Evolutionary conservation across 1,284 basidiomycete species (phyloP), one percentile per base, ranked within the genome.

Genomic region (Takashimella koratensis): DNA sequence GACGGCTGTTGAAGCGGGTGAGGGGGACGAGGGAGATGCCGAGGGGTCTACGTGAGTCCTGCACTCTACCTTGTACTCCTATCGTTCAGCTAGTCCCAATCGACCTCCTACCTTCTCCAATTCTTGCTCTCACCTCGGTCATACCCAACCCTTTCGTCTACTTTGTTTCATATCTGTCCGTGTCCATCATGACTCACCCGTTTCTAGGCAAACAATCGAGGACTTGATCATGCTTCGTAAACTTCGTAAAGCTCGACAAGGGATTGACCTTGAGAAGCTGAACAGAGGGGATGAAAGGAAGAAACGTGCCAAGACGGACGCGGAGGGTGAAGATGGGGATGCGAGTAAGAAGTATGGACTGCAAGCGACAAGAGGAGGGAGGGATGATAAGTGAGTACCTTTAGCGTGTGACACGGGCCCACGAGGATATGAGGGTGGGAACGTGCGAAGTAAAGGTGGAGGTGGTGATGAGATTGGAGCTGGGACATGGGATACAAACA

Each of bases 161-260:
- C 16, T 36, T 36, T 36, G 23, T n/a, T 27, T 20, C 23, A 36
- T 8, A 10, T 23, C 42, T 27, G 25, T n/a, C n/a, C n/a, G n/a
- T n/a, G n/a, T n/a, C n/a, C n/a, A n/a, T n/a, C n/a, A n/a, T 1
- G 26, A 30, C 57, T 58, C 45, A 54, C 48, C 20, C 43, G 16
- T 45, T 43, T 4, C n/a, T 57, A 74, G 71, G 26, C 67, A 68
- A 42, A 76, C 76, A 2, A 72, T 96, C 24, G 82, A 88, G 59
- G 93, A 98, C 52, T 80, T 98, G 20, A 82, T 96, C 36, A 86
- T 92, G 52, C 77, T 97, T 12, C 83, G 92, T 39, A 88, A 86
- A 66, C 79, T 96, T 21, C 82, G 86, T 44, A 85, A 84, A 60
- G 76, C 83, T 8, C 81, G 86, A 45, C 83, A 86, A 65, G 95